Evolutionary conservation across 1,284 basidiomycete genomes (phyloP).

Genomic region (Sphaerobolus stellatus): DNA sequence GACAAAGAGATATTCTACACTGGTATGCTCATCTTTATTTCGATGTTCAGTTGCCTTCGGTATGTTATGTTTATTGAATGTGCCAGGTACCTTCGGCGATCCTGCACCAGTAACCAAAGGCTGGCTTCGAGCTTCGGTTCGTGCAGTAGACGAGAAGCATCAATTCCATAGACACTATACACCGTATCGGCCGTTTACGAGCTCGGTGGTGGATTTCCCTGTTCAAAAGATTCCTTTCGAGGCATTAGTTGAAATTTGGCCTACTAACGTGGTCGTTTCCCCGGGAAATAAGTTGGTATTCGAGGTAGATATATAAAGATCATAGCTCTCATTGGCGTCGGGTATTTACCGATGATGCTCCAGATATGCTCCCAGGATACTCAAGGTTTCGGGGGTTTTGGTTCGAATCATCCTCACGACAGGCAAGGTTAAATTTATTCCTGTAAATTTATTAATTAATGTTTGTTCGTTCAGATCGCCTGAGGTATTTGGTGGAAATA

Average conservation of each 20-base stretch:
- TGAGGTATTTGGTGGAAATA: not conserved
- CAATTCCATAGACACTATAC: not conserved
- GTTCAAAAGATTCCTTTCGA: not conserved
- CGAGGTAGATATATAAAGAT: too few species aligned
- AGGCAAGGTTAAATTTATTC: not conserved
- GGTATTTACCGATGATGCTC: not conserved
- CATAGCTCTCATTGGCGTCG: not conserved
- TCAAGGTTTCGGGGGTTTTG: not conserved
- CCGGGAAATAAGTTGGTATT: not conserved
- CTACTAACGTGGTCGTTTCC: not conserved
- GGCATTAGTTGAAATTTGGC: not conserved
- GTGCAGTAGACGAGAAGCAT: not conserved
- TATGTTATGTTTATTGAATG: not conserved
- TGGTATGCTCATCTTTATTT: not conserved
- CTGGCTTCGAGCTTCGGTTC: not conserved
- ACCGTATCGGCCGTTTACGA: not conserved
- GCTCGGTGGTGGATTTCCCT: not conserved
- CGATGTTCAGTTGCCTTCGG: not conserved
- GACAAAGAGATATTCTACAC: conserved; percentile 1
- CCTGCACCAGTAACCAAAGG: not conserved
- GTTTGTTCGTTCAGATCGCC: too few species aligned
- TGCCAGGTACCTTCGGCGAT: not conserved
- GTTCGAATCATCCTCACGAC: not conserved
- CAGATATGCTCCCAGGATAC: not conserved
- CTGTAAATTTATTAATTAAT: not conserved